Evolutionary conservation across 2,329 filamentous ascomycete species (phyloP).

Genomic region (Cercospora sp.): DNA sequence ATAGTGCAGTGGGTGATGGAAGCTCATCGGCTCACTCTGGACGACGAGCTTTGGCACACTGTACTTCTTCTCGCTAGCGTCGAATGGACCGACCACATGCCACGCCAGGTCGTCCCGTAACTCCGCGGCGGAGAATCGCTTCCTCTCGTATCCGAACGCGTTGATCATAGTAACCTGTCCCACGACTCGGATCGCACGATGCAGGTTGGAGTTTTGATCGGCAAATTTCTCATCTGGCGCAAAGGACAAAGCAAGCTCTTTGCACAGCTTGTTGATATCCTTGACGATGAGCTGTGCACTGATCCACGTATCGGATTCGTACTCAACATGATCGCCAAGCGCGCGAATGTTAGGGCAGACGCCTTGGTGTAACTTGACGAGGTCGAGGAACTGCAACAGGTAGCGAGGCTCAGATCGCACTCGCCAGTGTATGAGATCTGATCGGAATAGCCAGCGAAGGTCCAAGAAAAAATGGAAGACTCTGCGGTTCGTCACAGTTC

Average conservation of each 20-base stretch:
- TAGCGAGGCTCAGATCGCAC: conserved; percentile 83
- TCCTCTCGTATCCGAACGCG: conserved; percentile 83
- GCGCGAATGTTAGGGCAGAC: conserved; percentile 93
- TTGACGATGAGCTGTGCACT: conserved; percentile 90
- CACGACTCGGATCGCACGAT: conserved; percentile 69
- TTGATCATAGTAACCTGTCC: conserved; percentile 84
- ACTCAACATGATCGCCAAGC: conserved; percentile 93
- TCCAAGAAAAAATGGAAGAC: conserved; percentile 99
- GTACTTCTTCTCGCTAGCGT: conserved; percentile 45
- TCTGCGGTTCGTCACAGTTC: conserved; percentile 88
- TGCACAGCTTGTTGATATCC: conserved; percentile 89
- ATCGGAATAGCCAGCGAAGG: conserved; percentile 84
- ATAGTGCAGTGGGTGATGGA: conserved; percentile 95
- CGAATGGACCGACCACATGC: conserved; percentile 80
- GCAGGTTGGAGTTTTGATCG: conserved; percentile 63
- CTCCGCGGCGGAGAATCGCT: conserved; percentile 81
- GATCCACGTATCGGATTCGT: conserved; percentile 98
- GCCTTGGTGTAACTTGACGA: conserved; percentile 94
- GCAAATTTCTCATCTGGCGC: conserved; percentile 55
- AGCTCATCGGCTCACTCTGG: conserved; percentile 88
- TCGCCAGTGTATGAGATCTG: conserved; percentile 81
- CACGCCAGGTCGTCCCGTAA: conserved; percentile 84
- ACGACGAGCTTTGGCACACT: conserved; percentile 86
- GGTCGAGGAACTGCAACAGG: conserved; percentile 87
- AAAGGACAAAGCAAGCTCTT: conserved; percentile 86